phyloP scores from a whole-genome alignment of 495 filamentous ascomycete genomes.

The Hamigera avellanea region DNA sequence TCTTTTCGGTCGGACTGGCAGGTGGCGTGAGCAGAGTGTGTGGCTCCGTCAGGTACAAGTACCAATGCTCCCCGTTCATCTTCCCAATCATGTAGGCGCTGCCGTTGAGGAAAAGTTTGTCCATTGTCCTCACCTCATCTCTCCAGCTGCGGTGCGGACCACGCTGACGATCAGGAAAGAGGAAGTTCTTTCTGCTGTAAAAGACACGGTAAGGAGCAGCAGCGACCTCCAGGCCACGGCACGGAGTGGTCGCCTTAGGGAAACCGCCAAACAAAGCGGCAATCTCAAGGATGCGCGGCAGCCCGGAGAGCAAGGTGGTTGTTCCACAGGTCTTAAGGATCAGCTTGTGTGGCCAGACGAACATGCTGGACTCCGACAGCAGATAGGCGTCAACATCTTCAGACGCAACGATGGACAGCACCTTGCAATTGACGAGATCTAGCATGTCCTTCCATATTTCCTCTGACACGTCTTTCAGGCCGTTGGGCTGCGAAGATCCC shows the following conservation, averaged over 20 bases:
- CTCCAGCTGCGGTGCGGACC: slow-evolving; percentile 97
- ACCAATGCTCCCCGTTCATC: slow-evolving; percentile 99
- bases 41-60: slow-evolving; percentile 89
- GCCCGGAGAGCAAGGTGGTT: slow-evolving; percentile 80
- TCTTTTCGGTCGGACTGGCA: slow-evolving; percentile 51
- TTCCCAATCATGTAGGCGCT: slow-evolving; percentile 99
- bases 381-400: slow-evolving; percentile 95
- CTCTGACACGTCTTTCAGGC: slow-evolving; percentile 73
- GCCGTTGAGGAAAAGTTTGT: slow-evolving; percentile 79
- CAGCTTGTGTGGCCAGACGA: slow-evolving; percentile 97
- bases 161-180: slow-evolving; percentile 89
- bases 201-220: slow-evolving; percentile 93
- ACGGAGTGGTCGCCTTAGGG: slow-evolving; percentile 45
- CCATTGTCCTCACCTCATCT: slow-evolving; percentile 84
- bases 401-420: slow-evolving; percentile 89
- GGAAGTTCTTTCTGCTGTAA: slow-evolving; percentile 97
- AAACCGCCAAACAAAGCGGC: slow-evolving; percentile 82
- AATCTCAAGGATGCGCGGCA: slow-evolving; percentile 83
- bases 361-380: slow-evolving; percentile 97
- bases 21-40: slow-evolving; percentile 74
- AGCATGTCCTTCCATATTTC: slow-evolving; percentile 95
- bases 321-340: slow-evolving; percentile 99
- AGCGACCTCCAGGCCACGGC: slow-evolving; percentile 49
- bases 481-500: slow-evolving; percentile 52
- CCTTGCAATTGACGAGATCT: slow-evolving; percentile 95